These are phyloP conservation scores for Penstemon barbatus DNA, from an alignment of 257 asterid genomes.

Conservation along the genomic window DNA sequence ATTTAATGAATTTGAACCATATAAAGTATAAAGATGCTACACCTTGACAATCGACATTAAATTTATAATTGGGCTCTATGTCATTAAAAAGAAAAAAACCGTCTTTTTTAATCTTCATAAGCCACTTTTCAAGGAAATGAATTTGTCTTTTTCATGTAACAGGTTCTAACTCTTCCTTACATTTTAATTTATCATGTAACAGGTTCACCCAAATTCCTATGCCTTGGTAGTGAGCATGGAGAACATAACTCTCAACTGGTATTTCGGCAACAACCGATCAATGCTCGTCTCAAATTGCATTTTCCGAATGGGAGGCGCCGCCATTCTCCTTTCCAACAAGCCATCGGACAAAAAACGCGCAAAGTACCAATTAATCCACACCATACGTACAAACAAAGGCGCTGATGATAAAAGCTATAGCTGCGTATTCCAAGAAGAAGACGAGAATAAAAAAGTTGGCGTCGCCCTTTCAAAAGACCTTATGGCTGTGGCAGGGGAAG, in stretches of 20 bases:
- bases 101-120: no score
- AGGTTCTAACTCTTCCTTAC: neutral
- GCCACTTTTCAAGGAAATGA: no score
- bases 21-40: no score
- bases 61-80: no score
- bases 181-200: neutral
- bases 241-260: no score
- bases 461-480: slow-evolving; percentile 53
- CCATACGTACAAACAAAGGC: slow-evolving; percentile 68
- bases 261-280: no score
- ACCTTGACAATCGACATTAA: no score
- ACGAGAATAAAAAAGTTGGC: slow-evolving; percentile 34
- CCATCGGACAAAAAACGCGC: slow-evolving; percentile 45
- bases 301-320: slow-evolving; percentile 79
- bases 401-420: slow-evolving; percentile 60
- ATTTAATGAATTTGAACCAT: no score
- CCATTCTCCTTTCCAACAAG: slow-evolving; percentile 63
- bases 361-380: slow-evolving; percentile 61
- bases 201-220: slow-evolving; percentile 74
- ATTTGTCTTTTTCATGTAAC: no score
- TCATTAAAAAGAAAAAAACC: no score
- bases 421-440: slow-evolving; percentile 66
- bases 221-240: slow-evolving; percentile 64
- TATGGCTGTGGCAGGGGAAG: slow-evolving; percentile 56
- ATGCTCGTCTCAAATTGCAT: no score